These are phyloP conservation scores for Gastrolobium villosum DNA, from an alignment of 306 rosid species.

Conservation along the genomic window DNA sequence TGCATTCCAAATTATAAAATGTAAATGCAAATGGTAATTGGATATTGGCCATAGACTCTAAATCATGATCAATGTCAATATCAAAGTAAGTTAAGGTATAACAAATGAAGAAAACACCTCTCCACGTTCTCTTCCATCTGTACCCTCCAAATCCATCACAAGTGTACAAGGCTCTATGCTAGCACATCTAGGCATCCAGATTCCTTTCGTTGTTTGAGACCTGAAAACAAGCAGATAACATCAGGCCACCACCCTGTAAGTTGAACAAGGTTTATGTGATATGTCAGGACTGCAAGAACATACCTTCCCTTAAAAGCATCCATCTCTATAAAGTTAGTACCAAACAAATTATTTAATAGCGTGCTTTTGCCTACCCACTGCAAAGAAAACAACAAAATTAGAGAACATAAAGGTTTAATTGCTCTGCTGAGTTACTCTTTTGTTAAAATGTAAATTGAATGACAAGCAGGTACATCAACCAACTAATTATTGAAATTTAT, in stretches of 20 bases:
- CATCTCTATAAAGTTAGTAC: conserved; percentile 96
- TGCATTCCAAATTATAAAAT: conserved; percentile 9
- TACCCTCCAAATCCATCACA: conserved; percentile 99
- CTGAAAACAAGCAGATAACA: conserved; percentile 61
- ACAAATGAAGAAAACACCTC: conserved; percentile 67
- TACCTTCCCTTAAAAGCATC: conserved; percentile 97
- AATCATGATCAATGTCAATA: conserved; percentile 18
- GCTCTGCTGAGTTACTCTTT: too few relatives aligned
- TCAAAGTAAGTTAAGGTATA: conserved; percentile 34
- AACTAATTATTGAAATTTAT: conserved; percentile 23
- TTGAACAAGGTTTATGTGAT: conserved; percentile 20
- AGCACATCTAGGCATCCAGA: conserved; percentile 90
- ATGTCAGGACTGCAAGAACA: conserved; percentile 47
- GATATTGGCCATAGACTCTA: conserved; percentile 28
- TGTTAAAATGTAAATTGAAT: too few relatives aligned
- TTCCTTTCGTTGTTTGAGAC: conserved; percentile 99
- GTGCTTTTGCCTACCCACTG: conserved; percentile 92
- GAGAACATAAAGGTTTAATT: conserved; percentile 14
- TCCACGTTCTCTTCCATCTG: conserved; percentile 99
- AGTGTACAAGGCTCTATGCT: conserved; percentile 96
- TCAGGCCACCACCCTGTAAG: conserved; percentile 24
- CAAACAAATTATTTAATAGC: conserved; percentile 77
- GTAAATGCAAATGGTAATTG: conserved; percentile 21
- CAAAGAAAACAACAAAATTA: conserved; percentile 32
- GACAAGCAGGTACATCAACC: too few relatives aligned